These are phyloP conservation scores for Sphaerulina vaccinii DNA, from an alignment of 2,329 filamentous ascomycete genomes.

Conservation along the genomic window DNA sequence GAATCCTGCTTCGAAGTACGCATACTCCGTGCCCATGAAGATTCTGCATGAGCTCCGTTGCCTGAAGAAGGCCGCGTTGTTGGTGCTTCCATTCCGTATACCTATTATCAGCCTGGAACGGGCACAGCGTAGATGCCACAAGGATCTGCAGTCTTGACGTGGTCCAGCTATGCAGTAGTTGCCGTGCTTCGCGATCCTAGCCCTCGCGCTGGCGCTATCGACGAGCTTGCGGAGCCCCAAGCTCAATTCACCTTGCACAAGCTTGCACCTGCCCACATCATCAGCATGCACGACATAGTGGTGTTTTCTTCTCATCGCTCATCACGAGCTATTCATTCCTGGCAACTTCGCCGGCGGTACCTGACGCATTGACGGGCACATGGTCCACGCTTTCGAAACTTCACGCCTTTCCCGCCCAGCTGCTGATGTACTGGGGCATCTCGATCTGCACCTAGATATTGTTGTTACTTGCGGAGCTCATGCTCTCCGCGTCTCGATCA, in stretches of 20 bases:
- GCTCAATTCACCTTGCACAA: slow-evolving; percentile 8
- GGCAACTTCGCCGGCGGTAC: slow-evolving; percentile 5
- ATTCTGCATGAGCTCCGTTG: neutral
- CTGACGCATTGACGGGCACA: slow-evolving; percentile 27
- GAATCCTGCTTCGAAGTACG: slow-evolving; percentile 14
- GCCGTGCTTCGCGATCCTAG: slow-evolving; percentile 21
- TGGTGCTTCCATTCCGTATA: neutral
- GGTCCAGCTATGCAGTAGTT: slow-evolving; percentile 30
- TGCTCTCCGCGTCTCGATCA: slow-evolving; percentile 36
- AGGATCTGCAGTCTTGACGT: slow-evolving; percentile 29
- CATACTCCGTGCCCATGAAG: neutral
- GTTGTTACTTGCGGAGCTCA: slow-evolving; percentile 33
- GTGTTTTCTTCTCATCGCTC: slow-evolving; percentile 7
- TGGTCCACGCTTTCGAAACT: slow-evolving; percentile 22
- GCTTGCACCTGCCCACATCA: slow-evolving; percentile 19
- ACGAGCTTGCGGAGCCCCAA: slow-evolving; percentile 24
- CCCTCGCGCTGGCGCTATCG: slow-evolving; percentile 28
- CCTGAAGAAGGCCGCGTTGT: neutral
- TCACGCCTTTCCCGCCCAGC: slow-evolving; percentile 19
- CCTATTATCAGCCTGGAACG: slow-evolving; percentile 3
- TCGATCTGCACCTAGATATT: slow-evolving; percentile 36
- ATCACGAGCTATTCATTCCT: slow-evolving; percentile 4
- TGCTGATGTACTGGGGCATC: slow-evolving; percentile 26
- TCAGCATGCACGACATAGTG: slow-evolving; percentile 32
- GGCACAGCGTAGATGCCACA: slow-evolving; percentile 20